Conservation (phyloP, 768 basidiomycete species). For the Lactarius hengduanensis region DNA sequence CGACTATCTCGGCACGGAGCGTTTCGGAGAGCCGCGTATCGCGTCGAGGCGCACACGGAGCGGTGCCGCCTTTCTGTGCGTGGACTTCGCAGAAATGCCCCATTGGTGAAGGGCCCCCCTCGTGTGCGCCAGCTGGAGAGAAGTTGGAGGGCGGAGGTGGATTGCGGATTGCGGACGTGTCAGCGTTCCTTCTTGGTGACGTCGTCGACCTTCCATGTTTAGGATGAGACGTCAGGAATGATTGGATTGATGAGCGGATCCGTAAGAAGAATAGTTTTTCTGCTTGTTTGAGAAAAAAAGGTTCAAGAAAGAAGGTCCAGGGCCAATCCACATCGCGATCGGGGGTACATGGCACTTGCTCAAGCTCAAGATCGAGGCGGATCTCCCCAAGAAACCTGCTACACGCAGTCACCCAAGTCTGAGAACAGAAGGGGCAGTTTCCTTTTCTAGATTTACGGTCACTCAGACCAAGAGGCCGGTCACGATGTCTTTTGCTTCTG, state of each 20-base stretch:
- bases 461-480: neutral
- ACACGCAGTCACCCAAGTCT: neutral
- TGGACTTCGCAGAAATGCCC: slow-evolving; percentile 38
- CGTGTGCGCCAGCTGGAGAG: slow-evolving; percentile 33
- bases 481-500: neutral
- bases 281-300: neutral
- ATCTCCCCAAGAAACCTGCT: neutral
- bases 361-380: neutral
- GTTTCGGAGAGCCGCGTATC: slow-evolving; percentile 39
- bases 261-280: neutral
- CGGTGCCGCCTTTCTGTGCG: slow-evolving; percentile 53
- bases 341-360: neutral
- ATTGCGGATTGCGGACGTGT: neutral
- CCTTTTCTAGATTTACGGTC: slow-evolving; percentile 1
- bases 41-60: slow-evolving; percentile 30
- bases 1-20: slow-evolving; percentile 45
- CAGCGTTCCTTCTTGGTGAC: neutral
- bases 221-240: neutral
- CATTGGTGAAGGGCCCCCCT: slow-evolving; percentile 32
- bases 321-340: neutral
- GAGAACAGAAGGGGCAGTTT: neutral
- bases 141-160: neutral
- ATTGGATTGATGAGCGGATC: neutral
- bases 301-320: neutral
- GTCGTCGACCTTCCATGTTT: neutral